Percentiles rank a stretch among this genome's conserved stretches.
phyloP scores from a whole-genome alignment of 1,139 yeast species.

The Diutina siamensis region DNA sequence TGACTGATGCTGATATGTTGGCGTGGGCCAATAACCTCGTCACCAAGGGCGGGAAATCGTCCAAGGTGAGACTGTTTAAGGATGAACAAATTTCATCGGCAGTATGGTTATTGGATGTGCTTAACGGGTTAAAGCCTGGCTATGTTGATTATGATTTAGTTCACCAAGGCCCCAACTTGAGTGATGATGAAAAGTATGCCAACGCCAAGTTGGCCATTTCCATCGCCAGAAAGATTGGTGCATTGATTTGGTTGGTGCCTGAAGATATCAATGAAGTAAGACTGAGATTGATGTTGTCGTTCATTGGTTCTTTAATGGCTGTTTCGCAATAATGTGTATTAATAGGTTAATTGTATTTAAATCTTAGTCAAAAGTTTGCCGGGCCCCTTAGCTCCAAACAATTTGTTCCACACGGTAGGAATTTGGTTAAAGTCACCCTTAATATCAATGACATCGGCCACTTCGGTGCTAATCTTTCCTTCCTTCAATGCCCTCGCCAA shows the following conservation, averaged over 20 bases:
- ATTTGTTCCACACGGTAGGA: background rate
- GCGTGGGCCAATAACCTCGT: conserved; percentile 90
- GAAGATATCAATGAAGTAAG: conserved; percentile 97
- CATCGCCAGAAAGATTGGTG: conserved; percentile 96
- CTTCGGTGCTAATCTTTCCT: conserved; percentile 26
- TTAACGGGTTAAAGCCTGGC: conserved; percentile 92
- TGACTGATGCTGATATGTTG: conserved; percentile 76
- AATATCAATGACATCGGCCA: background rate
- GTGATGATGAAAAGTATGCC: conserved; percentile 78
- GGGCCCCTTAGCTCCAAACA: conserved; percentile 2
- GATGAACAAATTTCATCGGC: conserved; percentile 70
- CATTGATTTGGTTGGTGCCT: conserved; percentile 97
- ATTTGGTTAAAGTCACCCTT: background rate
- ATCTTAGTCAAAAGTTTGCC: background rate
- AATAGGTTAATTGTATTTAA: background rate
- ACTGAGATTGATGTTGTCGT: conserved; percentile 82
- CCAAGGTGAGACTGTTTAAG: conserved; percentile 68
- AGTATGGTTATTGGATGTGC: conserved; percentile 75
- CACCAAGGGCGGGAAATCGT: conserved; percentile 65
- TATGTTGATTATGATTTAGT: conserved; percentile 94
- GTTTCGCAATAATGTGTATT: conserved; percentile 11
- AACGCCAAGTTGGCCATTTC: conserved; percentile 96
- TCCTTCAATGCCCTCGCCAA: conserved; percentile 23
- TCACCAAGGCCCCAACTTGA: conserved; percentile 48
- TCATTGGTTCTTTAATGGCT: conserved; percentile 87